These are phyloP conservation scores for Microsporum canis DNA, from an alignment of 2,329 filamentous ascomycete species.

Conservation along the genomic window DNA sequence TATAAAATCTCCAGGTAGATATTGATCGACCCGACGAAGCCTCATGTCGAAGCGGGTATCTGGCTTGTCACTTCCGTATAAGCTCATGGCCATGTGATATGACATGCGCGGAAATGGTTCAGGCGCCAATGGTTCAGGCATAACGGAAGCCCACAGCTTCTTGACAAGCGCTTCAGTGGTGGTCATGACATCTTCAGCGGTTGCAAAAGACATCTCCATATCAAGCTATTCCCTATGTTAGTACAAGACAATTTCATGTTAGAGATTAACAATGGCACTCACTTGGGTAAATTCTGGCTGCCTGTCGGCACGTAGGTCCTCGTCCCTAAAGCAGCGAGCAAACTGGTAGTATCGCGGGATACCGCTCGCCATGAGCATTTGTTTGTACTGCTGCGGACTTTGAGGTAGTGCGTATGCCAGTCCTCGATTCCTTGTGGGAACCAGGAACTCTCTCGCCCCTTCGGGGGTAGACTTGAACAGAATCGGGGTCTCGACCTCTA, in stretches of 20 bases:
- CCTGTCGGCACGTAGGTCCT: constrained; percentile 80
- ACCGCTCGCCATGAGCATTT: constrained; percentile 88
- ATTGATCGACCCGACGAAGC: constrained; percentile 55
- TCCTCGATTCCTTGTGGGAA: constrained; percentile 67
- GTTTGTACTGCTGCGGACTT: constrained; percentile 97
- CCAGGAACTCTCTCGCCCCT: constrained; percentile 86
- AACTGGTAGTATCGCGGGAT: constrained; percentile 79
- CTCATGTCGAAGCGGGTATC: constrained; percentile 64
- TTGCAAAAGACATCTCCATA: constrained; percentile 83
- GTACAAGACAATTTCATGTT: not conserved
- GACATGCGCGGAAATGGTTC: constrained; percentile 48
- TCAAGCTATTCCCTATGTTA: constrained; percentile 52
- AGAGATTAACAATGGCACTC: constrained; percentile 14
- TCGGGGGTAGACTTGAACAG: constrained; percentile 97
- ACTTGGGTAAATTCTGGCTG: constrained; percentile 96
- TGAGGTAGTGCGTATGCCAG: constrained; percentile 85
- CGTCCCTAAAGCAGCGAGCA: constrained; percentile 88
- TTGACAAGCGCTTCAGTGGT: constrained; percentile 43
- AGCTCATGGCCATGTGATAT: constrained; percentile 67
- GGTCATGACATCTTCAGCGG: constrained; percentile 57
- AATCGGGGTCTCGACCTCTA: constrained; percentile 80
- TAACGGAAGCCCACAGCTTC: constrained; percentile 43
- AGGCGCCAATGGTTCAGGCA: constrained; percentile 34
- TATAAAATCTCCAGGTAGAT: constrained; percentile 54
- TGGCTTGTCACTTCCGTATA: constrained; percentile 84